Base-by-base conservation (phyloP, 805 yeast genomes). In the Metschnikowia gelsemii region DNA sequence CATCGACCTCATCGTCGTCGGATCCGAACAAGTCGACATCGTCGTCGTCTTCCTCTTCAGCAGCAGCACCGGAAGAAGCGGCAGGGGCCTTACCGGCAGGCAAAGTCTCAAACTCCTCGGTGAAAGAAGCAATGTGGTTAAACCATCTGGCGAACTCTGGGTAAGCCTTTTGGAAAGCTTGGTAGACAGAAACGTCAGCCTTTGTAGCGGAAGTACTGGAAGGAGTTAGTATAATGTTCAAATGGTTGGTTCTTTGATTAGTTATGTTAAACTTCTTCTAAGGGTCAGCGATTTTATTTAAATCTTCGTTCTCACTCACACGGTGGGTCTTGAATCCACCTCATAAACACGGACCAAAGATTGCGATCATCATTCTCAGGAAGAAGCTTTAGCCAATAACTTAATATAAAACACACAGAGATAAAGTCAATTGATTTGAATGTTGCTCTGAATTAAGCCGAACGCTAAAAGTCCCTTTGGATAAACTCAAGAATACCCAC, bases 131-230 rank as follows among this genome's bases (percentile, higher is more conserved):
- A 66, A 91, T 85, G 86, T 91, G 97, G 84, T 87, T 87, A 81
- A 85, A 88, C 97, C 97, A 93, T 81, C 98, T 90, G 67, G 96
- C 75, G 67, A 89, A 89, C 72, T 86, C 83, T 72, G 97, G 96
- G 87, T 73, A 91, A 72, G 84, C 73, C 63, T 78, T 65, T 78
- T 89, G 89, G 85, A 82, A 91, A 73, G 96, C 89, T 79, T 87
- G 81, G 91, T 82, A 91, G 62, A 80, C 88, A 60, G 90, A 70
- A 53, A 86, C 98, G 68, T 91, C 98, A 67, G 96, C 96, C 76
- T 88, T 96, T 62, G 97, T 75, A 56, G 96, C 95, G 62, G 88
- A 69, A 58, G 89, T 73, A 73, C 96, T 87, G 48, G 42, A n/a
- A 43, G 4, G 25, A 42, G 68, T 63, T 64, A 55, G 62, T 58